A percentile compares a stretch with the other conserved stretches of the same genome.
Conservation (phyloP, 2,329 filamentous ascomycete genomes). For the Aspergillus felis region DNA sequence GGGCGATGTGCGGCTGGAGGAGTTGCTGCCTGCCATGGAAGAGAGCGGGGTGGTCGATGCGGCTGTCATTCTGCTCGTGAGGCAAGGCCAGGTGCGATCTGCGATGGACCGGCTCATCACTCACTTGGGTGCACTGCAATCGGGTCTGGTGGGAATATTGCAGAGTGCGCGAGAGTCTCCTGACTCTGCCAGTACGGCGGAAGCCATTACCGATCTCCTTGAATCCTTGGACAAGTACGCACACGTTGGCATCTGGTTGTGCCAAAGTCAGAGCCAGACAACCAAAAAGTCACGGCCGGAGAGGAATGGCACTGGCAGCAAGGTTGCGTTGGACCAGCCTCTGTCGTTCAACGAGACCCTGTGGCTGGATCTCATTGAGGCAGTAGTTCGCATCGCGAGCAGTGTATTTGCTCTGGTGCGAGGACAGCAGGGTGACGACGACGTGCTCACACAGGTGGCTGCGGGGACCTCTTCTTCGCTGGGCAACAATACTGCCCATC, state of each 20-base stretch:
- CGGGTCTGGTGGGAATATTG: constrained; percentile 70
- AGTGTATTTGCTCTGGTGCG: constrained; percentile 57
- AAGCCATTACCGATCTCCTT: constrained; percentile 69
- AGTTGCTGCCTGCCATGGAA: constrained; percentile 82
- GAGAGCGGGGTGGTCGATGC: constrained; percentile 87
- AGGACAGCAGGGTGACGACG: constrained; percentile 26
- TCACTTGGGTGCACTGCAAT: constrained; percentile 76
- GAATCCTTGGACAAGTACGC: constrained; percentile 81
- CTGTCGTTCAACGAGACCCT: constrained; percentile 59
- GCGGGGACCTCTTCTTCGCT: constrained; percentile 9
- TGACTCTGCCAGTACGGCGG: constrained; percentile 56
- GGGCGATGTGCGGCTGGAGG: constrained; percentile 72
- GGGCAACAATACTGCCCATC: constrained; percentile 33
- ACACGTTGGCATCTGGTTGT: constrained; percentile 92
- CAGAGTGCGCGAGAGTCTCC: constrained; percentile 55
- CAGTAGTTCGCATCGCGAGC: constrained; percentile 60
- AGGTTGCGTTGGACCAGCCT: constrained; percentile 51
- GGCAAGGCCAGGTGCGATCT: constrained; percentile 75
- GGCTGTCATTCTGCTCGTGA: constrained; percentile 82
- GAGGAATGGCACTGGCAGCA: constrained; percentile 34
- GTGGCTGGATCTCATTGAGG: constrained; percentile 64
- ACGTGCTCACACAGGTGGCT: constrained; percentile 15
- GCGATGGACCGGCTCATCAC: constrained; percentile 82
- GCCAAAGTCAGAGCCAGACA: constrained; percentile 74
- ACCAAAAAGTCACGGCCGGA: constrained; percentile 33